Base-by-base conservation (phyloP, 73 alveolate genomes). In the Paramecium tetraurelia region DNA sequence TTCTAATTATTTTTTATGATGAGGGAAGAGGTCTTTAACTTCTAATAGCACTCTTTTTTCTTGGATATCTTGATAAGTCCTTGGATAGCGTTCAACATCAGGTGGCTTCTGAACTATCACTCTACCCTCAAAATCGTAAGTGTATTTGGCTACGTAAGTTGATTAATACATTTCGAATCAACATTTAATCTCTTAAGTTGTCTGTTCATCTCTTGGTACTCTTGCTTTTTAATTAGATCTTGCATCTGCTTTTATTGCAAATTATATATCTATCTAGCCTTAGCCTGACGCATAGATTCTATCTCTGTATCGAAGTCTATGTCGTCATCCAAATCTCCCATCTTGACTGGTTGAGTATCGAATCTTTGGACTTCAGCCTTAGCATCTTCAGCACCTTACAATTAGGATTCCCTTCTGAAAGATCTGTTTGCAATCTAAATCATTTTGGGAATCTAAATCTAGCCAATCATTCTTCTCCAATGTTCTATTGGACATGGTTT, bases 41-140 rank as follows among this genome's bases (percentile, higher is more conserved):
- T 80, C 90, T 12, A 80, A 3, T 12, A 43, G 24, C 4, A 33
- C 57, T 44, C 48, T 44, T 35, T 80, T 80, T 46, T 80, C 90
- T 31, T 80, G 31, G 43, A 80, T 48, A 22, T 80, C 48, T 80
- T 80, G 16, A 46, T 31, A 43, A 43, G 90, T 20, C 16, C 38
- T 80, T 44, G 90, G 90, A 24, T 80, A 80, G 18, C 72, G 46
- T 12, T 80, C 90, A 24, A 80, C 57, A 80, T 80, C 90, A 18
- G 90, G 90, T 21, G 90, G 90, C 48, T 80, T 80, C 44, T 80
- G 22, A 46, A 80, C 72, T 14, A 80, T 3, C n/a, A 80, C 70
- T 80, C 57, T 80, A 12, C 90, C 90, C 18, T 80, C 90, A 46
- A 14, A 80, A 80, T 80, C 90, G 57, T 41, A 80, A 43, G 90